Evolutionary conservation across 192 early-diverging fungal species (phyloP).

Genomic region (Umbelopsis vinacea): DNA sequence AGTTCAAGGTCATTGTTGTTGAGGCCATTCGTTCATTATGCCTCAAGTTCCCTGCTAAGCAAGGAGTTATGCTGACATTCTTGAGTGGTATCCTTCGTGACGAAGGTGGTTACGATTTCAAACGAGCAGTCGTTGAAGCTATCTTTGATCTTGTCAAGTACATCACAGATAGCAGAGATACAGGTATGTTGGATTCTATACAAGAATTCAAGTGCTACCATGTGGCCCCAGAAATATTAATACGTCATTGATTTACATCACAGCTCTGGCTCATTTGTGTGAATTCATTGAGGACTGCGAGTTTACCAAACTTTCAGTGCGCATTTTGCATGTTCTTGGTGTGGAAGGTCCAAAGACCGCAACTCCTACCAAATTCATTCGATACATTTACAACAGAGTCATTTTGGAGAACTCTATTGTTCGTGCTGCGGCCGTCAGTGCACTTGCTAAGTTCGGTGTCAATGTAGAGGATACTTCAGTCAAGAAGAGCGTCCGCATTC

Average conservation of each 20-base stretch:
- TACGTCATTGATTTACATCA: neutral
- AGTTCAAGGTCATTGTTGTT: constrained; percentile 99
- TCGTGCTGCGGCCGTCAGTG: constrained; percentile 93
- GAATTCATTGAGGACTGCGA: constrained; percentile 99
- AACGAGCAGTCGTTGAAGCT: constrained; percentile 95
- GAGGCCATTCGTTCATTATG: constrained; percentile 97
- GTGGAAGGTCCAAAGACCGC: constrained; percentile 90
- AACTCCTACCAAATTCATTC: constrained; percentile 94
- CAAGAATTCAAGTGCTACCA: neutral
- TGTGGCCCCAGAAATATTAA: no score
- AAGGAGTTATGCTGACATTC: constrained; percentile 91
- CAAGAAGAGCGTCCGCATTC: constrained; percentile 77
- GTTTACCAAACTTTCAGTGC: constrained; percentile 97
- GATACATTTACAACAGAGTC: constrained; percentile 99
- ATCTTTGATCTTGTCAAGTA: constrained; percentile 95
- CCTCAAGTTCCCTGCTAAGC: constrained; percentile 96
- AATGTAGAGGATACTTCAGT: constrained; percentile 72
- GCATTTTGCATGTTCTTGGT: constrained; percentile 93
- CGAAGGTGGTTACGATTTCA: constrained; percentile 98
- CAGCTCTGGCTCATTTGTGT: constrained; percentile 92
- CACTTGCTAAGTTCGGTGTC: constrained; percentile 93
- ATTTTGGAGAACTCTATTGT: constrained; percentile 97
- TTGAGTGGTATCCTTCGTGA: constrained; percentile 91
- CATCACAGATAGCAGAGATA: constrained; percentile 93
- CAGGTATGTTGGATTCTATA: constrained; percentile 52